Evolutionary conservation across 768 basidiomycete species (phyloP), one percentile per base, ranked within the genome.

Genomic region (Suillus luteus): DNA sequence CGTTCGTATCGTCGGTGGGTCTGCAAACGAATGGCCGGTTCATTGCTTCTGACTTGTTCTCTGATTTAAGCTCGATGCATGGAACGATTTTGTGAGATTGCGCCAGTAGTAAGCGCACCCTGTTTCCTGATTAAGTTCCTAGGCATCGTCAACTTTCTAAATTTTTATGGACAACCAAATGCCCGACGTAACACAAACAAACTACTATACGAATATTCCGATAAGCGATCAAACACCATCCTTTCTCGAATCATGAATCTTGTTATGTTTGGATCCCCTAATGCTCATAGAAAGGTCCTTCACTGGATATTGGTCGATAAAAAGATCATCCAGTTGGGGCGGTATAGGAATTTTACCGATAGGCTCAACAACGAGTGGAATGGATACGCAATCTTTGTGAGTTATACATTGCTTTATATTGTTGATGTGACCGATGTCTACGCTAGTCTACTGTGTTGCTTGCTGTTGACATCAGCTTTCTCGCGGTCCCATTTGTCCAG

Each of bases 311-410:
- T 35, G 33, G 6, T 35, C 7, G 33, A 35, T 35, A 35, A 35
- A 7, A 35, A 35, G 33, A 35, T 35, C 33, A 35, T 35, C 8
- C 33, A 35, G 62, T 73, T 17, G 67, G 67, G 9, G 67, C 5
- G 85, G 82, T 82, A 67, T 35, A 70, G 33, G 4, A 69, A 73
- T 10, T 79, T 80, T 59, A 77, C 85, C 33, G 59, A 60, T 6
- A 79, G 78, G 22, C 72, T 84, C 35, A 77, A 75, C 35, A 72
- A 72, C 5, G 81, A 86, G 66, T 83, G 82, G 85, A 72, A 78
- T 62, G 79, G 80, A 54, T 78, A 83, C 55, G 79, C 79, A 24
- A 78, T 83, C 48, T 81, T 80, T 62, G 85, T 85, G 55, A 43
- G 82, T 68, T 40, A 66, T 40, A n/a, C 19, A 22, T 31, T 19